These are phyloP conservation scores for Epichloe festucae DNA, from an alignment of 2,329 filamentous ascomycete species.

Conservation along the genomic window DNA sequence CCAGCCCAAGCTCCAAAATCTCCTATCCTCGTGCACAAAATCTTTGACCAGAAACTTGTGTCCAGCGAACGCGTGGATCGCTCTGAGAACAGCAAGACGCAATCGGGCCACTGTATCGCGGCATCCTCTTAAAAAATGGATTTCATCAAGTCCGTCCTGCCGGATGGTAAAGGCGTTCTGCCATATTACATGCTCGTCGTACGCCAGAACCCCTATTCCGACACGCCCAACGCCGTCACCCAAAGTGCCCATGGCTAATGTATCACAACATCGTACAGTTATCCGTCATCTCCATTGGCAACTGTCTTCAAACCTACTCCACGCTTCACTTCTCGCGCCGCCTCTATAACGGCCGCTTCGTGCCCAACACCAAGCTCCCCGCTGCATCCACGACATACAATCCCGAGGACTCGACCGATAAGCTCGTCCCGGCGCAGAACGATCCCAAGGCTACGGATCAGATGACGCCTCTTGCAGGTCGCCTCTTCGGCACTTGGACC, in stretches of 20 bases:
- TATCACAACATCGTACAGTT: conserved; percentile 38
- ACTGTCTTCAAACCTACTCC: conserved; percentile 71
- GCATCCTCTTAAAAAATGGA: conserved; percentile 26
- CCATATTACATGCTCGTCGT: conserved; percentile 48
- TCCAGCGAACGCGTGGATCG: not conserved
- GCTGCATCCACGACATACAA: conserved; percentile 28
- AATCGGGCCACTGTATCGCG: not conserved
- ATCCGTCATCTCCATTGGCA: conserved; percentile 68
- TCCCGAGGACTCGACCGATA: conserved; percentile 39
- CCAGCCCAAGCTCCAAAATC: not conserved
- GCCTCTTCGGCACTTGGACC: conserved; percentile 83
- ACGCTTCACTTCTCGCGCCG: conserved; percentile 74
- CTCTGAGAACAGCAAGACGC: not conserved
- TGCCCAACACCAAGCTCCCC: conserved; percentile 34
- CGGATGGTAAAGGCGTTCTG: conserved; percentile 38
- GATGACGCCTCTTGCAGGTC: conserved; percentile 62
- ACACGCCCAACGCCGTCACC: conserved; percentile 2
- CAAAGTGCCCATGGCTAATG: not conserved
- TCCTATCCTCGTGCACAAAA: not conserved
- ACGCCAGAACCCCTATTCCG: conserved; percentile 13
- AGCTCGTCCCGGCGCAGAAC: conserved; percentile 33
- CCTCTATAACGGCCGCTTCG: conserved; percentile 62
- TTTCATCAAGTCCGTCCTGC: conserved; percentile 29
- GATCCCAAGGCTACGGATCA: conserved; percentile 39
- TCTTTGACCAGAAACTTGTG: not conserved